phyloP scores from a whole-genome alignment of 2,329 filamentous ascomycete genomes.

The Aspergillus hortae region DNA sequence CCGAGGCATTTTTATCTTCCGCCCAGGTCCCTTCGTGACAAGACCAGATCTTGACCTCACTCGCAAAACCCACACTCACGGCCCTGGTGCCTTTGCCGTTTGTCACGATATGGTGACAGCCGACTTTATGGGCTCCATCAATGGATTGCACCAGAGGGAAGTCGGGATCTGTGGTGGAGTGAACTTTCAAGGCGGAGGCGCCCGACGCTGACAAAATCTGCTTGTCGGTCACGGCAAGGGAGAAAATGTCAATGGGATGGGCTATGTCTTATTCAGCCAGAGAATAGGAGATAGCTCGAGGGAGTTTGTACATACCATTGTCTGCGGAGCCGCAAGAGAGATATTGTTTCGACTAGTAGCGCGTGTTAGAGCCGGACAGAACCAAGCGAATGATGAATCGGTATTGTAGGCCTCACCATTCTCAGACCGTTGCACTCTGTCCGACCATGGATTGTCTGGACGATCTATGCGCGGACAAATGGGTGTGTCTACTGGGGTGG shows the following conservation, averaged over 20 bases:
- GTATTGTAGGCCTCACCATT: constrained; percentile 18
- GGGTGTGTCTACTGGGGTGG: no score
- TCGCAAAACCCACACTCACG: constrained; percentile 83
- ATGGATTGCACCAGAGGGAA: constrained; percentile 79
- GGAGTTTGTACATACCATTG: constrained; percentile 57
- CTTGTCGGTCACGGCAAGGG: constrained; percentile 69
- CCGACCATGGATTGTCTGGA: no score
- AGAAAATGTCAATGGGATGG: constrained; percentile 80
- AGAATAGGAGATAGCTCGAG: background rate
- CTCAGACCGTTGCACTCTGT: no score
- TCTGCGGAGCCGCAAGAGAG: constrained; percentile 88
- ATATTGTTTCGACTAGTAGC: constrained; percentile 88
- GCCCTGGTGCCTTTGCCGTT: constrained; percentile 66
- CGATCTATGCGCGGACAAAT: no score
- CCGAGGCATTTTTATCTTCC: constrained; percentile 46
- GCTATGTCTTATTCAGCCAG: constrained; percentile 49
- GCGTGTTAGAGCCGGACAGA: constrained; percentile 9
- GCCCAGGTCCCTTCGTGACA: constrained; percentile 55
- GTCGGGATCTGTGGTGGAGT: constrained; percentile 67
- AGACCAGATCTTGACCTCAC: constrained; percentile 81
- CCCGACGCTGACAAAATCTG: constrained; percentile 81
- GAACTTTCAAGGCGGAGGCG: constrained; percentile 74
- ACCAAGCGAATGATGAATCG: background rate
- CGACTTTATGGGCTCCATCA: constrained; percentile 74
- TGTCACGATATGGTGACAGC: constrained; percentile 84